Evolutionary conservation across 176 grass and related monocot genomes (phyloP).

Genomic region (Ananas comosus): DNA sequence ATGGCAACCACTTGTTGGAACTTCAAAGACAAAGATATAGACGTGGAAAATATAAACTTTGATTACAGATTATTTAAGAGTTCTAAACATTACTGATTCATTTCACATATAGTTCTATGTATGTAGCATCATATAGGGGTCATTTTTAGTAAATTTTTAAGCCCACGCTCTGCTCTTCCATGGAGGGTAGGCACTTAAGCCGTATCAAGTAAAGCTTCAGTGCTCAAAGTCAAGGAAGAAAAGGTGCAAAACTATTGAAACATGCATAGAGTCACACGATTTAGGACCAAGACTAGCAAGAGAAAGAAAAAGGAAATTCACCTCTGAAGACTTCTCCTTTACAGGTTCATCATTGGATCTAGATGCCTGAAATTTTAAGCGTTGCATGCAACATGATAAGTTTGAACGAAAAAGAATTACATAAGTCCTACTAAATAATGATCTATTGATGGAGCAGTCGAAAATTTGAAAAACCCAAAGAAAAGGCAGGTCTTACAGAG

Average conservation of each 20-base stretch:
- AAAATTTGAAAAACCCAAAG: background rate
- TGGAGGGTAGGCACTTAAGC: no score
- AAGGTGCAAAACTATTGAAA: background rate
- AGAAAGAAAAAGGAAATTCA: conserved; percentile 17
- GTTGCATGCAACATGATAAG: background rate
- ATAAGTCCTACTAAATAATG: background rate
- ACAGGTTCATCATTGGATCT: conserved; percentile 49
- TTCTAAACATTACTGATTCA: no score
- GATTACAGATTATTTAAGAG: no score
- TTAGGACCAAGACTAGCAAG: background rate
- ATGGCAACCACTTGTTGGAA: no score
- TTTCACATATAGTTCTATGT: no score
- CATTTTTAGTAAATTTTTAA: no score
- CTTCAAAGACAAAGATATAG: no score
- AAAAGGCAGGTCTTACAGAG: conserved; percentile 43
- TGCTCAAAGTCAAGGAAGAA: background rate
- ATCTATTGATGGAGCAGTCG: background rate
- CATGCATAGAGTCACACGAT: background rate
- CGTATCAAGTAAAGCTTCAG: no score
- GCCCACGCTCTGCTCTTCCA: no score
- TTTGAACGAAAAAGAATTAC: background rate
- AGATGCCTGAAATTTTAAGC: conserved; percentile 35
- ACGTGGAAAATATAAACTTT: no score
- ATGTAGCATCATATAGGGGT: no score
- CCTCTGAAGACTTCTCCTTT: conserved; percentile 69